Evolutionary conservation across 2,329 filamentous ascomycete genomes (phyloP).

Genomic region (Aureobasidium sp.): DNA sequence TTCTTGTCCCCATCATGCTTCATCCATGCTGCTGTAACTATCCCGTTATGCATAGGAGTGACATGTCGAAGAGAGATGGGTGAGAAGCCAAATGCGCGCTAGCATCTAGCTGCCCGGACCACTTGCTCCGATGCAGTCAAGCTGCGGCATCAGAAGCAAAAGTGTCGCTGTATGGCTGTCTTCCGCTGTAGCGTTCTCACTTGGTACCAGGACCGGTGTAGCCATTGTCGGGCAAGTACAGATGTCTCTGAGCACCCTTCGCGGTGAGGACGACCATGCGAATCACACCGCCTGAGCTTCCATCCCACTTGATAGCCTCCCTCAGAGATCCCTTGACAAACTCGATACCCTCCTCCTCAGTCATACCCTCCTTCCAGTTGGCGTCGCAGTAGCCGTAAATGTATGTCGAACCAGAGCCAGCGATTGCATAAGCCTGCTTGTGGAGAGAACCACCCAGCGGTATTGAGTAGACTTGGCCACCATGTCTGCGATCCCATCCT

Average conservation of each 20-base stretch:
- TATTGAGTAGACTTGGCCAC: constrained; percentile 96
- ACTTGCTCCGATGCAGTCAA: not conserved
- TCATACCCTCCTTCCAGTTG: constrained; percentile 93
- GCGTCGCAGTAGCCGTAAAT: constrained; percentile 99
- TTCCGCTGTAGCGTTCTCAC: not conserved
- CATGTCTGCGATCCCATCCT: constrained; percentile 92
- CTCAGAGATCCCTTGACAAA: constrained; percentile 88
- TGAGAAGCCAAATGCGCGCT: constrained; percentile 13
- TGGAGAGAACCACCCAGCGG: constrained; percentile 93
- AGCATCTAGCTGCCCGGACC: constrained; percentile 13
- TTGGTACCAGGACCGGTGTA: constrained; percentile 67
- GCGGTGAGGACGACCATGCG: constrained; percentile 93
- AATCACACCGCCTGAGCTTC: constrained; percentile 96
- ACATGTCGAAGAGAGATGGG: not conserved
- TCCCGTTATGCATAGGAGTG: not conserved
- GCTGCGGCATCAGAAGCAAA: constrained; percentile 9
- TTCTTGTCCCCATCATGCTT: not conserved
- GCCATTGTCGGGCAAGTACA: constrained; percentile 89
- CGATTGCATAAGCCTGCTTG: constrained; percentile 94
- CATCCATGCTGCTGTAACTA: not conserved
- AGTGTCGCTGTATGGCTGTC: not conserved
- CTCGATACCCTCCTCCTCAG: constrained; percentile 76
- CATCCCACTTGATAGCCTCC: constrained; percentile 99
- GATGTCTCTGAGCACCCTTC: constrained; percentile 81
- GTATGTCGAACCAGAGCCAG: constrained; percentile 94